Conservation (phyloP, 2,329 filamentous ascomycete species). For the Aspergillus viridinutans region DNA sequence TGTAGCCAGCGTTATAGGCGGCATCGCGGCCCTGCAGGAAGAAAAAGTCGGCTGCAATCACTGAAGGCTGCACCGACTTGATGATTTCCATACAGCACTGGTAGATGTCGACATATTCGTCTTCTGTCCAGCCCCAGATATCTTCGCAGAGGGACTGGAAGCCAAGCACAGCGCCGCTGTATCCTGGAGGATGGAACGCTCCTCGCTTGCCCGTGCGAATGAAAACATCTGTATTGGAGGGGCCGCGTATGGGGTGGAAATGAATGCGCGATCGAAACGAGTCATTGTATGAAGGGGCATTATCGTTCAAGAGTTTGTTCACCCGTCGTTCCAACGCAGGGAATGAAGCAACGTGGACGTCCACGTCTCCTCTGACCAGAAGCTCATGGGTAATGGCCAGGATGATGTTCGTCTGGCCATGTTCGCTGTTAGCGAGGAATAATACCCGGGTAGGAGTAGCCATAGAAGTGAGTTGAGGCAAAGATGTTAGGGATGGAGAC, state of each 20-base stretch:
- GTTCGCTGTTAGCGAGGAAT: constrained; percentile 45
- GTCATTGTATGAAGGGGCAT: constrained; percentile 16
- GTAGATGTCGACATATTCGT: constrained; percentile 42
- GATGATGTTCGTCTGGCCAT: constrained; percentile 47
- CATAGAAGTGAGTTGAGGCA: constrained; percentile 6
- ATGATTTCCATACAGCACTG: constrained; percentile 38
- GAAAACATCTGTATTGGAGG: constrained; percentile 32
- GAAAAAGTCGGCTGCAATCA: constrained; percentile 44
- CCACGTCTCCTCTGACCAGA: constrained; percentile 31
- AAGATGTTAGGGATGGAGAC: neutral
- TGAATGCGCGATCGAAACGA: constrained; percentile 12
- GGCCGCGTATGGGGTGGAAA: constrained; percentile 35
- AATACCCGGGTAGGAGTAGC: constrained; percentile 26
- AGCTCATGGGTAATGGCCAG: constrained; percentile 43
- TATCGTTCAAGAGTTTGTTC: constrained; percentile 22
- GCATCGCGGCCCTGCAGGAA: constrained; percentile 45
- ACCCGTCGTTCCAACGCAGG: constrained; percentile 31
- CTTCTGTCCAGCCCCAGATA: constrained; percentile 34
- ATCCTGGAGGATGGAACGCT: constrained; percentile 29
- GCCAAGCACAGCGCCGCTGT: constrained; percentile 32
- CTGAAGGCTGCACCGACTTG: constrained; percentile 33
- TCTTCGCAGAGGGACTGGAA: constrained; percentile 25
- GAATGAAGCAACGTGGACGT: constrained; percentile 47
- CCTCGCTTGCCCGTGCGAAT: constrained; percentile 23
- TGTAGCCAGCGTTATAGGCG: constrained; percentile 32